These are phyloP conservation scores for Colletotrichum nymphaeae DNA, from an alignment of 2,329 filamentous ascomycete genomes.

Conservation along the genomic window DNA sequence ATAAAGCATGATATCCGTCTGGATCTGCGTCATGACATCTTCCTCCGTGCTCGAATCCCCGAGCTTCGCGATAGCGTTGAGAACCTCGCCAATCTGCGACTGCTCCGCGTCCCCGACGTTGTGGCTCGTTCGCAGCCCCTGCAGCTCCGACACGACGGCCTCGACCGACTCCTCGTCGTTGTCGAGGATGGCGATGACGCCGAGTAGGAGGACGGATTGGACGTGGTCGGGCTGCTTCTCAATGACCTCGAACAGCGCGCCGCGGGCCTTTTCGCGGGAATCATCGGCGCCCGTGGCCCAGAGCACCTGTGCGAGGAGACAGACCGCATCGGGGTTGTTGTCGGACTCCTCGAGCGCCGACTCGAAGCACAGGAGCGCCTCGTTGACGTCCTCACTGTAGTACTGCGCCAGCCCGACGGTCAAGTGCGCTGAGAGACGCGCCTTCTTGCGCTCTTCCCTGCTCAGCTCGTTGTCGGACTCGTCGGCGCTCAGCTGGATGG, in stretches of 20 bases:
- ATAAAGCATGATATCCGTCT: conserved; percentile 82
- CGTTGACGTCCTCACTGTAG: conserved; percentile 72
- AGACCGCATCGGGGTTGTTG: conserved; percentile 84
- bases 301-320: conserved; percentile 88
- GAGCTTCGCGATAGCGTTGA: conserved; percentile 78
- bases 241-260: conserved; percentile 83
- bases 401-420: conserved; percentile 88
- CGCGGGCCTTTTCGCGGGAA: conserved; percentile 80
- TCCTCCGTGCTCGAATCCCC: conserved; percentile 60
- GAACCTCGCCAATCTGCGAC: conserved; percentile 76
- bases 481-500: conserved; percentile 81
- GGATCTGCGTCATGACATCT: conserved; percentile 72
- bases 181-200: conserved; percentile 85
- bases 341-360: conserved; percentile 81
- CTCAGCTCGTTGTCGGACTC: conserved; percentile 75
- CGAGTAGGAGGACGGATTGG: conserved; percentile 82
- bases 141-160: conserved; percentile 83
- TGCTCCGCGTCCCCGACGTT: conserved; percentile 73
- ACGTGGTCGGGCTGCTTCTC: conserved; percentile 81
- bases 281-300: conserved; percentile 88
- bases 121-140: conserved; percentile 76
- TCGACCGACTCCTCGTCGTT: conserved; percentile 82
- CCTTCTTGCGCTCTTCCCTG: conserved; percentile 72
- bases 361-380: conserved; percentile 83
- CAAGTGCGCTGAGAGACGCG: conserved; percentile 85